Evolutionary conservation across 108 stramenopile genomes (phyloP), one percentile per base, ranked within the genome.

Genomic region (Nitzschia sp.): DNA sequence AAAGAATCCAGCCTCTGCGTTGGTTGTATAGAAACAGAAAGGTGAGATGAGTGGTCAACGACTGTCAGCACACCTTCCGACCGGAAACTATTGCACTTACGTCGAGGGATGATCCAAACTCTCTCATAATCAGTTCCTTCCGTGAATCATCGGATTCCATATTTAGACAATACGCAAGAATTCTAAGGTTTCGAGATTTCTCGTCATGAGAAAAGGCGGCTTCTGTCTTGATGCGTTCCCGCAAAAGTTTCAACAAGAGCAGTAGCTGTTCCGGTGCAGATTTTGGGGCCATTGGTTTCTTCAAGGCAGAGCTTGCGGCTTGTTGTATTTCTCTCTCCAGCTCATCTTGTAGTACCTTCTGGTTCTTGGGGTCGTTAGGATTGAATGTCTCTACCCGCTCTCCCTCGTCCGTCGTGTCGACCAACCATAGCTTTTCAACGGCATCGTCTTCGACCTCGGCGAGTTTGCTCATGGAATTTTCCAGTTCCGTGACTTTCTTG

Each of bases 201-300:
- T 81, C 80, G 71, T 91, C 85, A 57, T 75, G 78, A 27, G 82
- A 76, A 68, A 92, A 91, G 25, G 88, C 85, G n/a, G 89, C 94
- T 78, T 95, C 94, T 19, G 83, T 88, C 58, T 92, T 88, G 21
- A 95, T 74, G 54, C 94, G 73, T 51, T 95, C 91, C 29, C 88
- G 56, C 58, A 95, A 47, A 13, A 91, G 66, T 46, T 75, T 87
- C 24, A 95, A 72, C n/a, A 95, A 71, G 25, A 90, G 64, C 8
- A 95, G 77, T 64, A 92, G 74, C 61, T 87, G 77, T 77, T 95
- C 86, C 35, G 85, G 76, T 0, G 85, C 78, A 2, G 78, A 82
- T 48, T 71, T 75, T 13, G 79, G 81, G 34, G 64, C 27, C 48
- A 69, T 25, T 11, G 32, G 46, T 34, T 78, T 57, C 24, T 15